phyloP scores from a whole-genome alignment of 345 rosid species.

The Crucihimalaya himalaica region DNA sequence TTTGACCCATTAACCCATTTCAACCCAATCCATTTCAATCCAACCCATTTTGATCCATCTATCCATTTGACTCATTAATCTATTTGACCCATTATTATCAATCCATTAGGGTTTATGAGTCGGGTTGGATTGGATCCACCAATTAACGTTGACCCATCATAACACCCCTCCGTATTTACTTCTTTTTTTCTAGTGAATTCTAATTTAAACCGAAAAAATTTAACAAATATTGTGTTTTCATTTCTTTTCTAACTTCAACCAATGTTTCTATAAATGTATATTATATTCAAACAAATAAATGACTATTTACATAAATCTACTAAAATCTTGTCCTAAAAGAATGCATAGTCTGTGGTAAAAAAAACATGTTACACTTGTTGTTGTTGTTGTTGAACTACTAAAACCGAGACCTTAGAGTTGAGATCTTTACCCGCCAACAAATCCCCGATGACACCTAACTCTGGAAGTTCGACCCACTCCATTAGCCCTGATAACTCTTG shows the following conservation, averaged over 20 bases:
- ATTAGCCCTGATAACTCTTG: not conserved
- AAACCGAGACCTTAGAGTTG: slow-evolving; percentile 21
- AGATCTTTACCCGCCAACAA: slow-evolving; percentile 30
- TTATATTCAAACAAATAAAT: not conserved
- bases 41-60: too few species aligned
- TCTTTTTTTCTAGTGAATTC: too few species aligned
- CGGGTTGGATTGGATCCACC: too few species aligned
- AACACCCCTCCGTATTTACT: too few species aligned
- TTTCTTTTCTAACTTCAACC: not conserved
- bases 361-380: not conserved
- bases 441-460: slow-evolving; percentile 35
- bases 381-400: slow-evolving; percentile 34
- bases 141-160: too few species aligned
- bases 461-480: slow-evolving; percentile 35
- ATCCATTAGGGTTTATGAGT: too few species aligned
- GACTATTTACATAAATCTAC: not conserved
- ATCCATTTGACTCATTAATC: too few species aligned
- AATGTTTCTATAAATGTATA: too few species aligned
- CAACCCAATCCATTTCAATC: too few species aligned
- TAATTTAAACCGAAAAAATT: too few species aligned
- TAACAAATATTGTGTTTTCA: not conserved
- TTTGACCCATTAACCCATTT: too few species aligned
- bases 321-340: not conserved
- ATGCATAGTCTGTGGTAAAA: not conserved
- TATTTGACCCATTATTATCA: too few species aligned